Evolutionary conservation across 139 green algal genomes (phyloP), one percentile per base, ranked within the genome.

Genomic region (Pycnococcus provasolii): DNA sequence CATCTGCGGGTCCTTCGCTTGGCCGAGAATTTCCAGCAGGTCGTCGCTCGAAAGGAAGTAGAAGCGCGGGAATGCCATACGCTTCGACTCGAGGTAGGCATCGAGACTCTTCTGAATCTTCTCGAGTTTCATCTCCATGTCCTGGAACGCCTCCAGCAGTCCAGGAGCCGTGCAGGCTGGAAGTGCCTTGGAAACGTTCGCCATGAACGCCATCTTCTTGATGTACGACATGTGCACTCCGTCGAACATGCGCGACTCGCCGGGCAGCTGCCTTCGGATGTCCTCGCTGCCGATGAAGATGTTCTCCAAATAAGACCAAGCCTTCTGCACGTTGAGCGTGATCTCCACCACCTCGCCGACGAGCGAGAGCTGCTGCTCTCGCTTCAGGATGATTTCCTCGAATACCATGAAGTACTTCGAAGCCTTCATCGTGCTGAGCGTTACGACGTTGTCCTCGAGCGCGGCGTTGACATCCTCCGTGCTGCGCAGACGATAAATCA

Each of bases 221-320:
- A 70, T 70, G 74, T 77, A 80, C 26, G 48, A 51, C n/a, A 39
- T n/a, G 69, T 80, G 62, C 42, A 80, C 70, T 46, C 13, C 26
- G 51, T 88, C 80, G 77, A 91, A 91, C 79, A 88, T 84, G 63
- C 77, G 79, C 66, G 40, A 66, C 71, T 77, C 81, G 47, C 75
- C 50, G 3, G 88, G 88, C 60, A 95, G 81, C 84, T 95, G 87
- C 82, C 89, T 91, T 57, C 83, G 84, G 64, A 95, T 95, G 76
- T 92, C 87, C 74, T 95, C 88, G 39, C 66, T 84, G 52, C 84
- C 88, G n/a, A 91, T 77, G 71, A 95, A 95, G 68, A 95, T 91
- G 72, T 91, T 92, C 73, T 95, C 88, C 52, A 95, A 73, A 78
- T 95, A 95, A 80, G 89, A 88, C 88, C 88, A 95, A 63, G 86